These are phyloP conservation scores for Pseudocercospora crystallina DNA, from an alignment of 2,329 filamentous ascomycete species.

Conservation along the genomic window DNA sequence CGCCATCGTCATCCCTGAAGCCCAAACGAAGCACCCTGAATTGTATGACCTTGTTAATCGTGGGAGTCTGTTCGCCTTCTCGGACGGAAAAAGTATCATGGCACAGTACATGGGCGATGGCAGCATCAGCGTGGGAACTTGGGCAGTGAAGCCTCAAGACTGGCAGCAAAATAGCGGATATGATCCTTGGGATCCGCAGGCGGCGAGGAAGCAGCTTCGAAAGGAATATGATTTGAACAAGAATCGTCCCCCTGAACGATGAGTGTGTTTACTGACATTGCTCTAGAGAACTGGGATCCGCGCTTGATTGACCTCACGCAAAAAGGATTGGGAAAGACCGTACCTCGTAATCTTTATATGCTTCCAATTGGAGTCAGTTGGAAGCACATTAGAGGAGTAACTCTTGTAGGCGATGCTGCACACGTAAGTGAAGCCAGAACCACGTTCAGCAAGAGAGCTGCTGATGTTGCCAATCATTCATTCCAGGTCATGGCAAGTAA, in stretches of 20 bases:
- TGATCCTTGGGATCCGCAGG: constrained; percentile 22
- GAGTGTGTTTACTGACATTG: no score
- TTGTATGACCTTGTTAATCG: constrained; percentile 36
- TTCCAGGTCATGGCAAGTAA: no score
- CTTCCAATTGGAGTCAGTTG: constrained; percentile 41
- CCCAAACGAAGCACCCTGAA: background rate
- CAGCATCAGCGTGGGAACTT: constrained; percentile 20
- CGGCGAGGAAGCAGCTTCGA: constrained; percentile 24
- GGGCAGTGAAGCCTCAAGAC: constrained; percentile 16
- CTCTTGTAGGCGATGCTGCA: constrained; percentile 44
- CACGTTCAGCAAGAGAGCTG: background rate
- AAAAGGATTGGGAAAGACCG: constrained; percentile 23
- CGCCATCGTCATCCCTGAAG: constrained; percentile 19
- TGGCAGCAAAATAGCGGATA: constrained; percentile 17
- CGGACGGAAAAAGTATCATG: constrained; percentile 32
- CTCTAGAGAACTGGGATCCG: constrained; percentile 33
- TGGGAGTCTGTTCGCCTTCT: constrained; percentile 30
- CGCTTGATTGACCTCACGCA: constrained; percentile 36
- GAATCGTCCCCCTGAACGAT: no score
- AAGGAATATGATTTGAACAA: constrained; percentile 19
- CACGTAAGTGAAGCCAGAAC: constrained; percentile 33
- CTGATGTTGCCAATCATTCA: no score
- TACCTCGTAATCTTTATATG: constrained; percentile 39
- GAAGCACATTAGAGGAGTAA: constrained; percentile 39
- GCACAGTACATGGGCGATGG: constrained; percentile 30